These are phyloP conservation scores for Hemisphaericaspora xylanilytica DNA, from an alignment of 1,139 yeast species.

Conservation along the genomic window DNA sequence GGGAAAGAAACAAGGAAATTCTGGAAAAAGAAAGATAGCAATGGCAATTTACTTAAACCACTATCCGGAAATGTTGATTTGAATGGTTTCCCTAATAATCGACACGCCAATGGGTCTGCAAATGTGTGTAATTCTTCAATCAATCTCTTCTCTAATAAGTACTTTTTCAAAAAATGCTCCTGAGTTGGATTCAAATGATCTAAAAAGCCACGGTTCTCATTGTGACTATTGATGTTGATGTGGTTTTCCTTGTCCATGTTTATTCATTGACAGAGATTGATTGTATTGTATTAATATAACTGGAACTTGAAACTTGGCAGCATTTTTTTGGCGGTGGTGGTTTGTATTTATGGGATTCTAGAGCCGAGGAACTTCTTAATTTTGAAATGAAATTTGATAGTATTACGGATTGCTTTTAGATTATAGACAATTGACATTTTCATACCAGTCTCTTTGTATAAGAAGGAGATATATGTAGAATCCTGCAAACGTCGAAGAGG, in stretches of 20 bases:
- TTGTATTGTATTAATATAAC: too few relatives aligned
- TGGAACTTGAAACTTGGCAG: too few relatives aligned
- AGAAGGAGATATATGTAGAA: too few relatives aligned
- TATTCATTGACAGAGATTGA: too few relatives aligned
- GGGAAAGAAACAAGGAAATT: conserved; percentile 71
- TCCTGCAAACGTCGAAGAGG: too few relatives aligned
- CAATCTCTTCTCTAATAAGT: conserved; percentile 62
- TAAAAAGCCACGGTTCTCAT: background rate
- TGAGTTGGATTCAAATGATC: conserved; percentile 50
- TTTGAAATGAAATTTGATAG: too few relatives aligned
- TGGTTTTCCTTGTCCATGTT: background rate
- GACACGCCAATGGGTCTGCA: conserved; percentile 57
- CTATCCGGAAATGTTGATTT: conserved; percentile 14
- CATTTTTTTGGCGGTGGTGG: too few relatives aligned
- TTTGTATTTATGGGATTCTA: too few relatives aligned
- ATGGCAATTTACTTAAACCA: conserved; percentile 49
- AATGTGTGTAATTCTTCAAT: conserved; percentile 59
- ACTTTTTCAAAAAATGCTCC: conserved; percentile 85
- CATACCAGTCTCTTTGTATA: too few relatives aligned
- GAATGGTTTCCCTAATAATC: conserved; percentile 76
- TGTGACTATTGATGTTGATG: background rate
- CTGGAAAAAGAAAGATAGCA: conserved; percentile 62
- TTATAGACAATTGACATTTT: too few relatives aligned
- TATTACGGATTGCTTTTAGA: too few relatives aligned
- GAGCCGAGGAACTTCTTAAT: too few relatives aligned